phyloP scores from a whole-genome alignment of 371 early-diverging fungal species.

The Mucor irregularis region DNA sequence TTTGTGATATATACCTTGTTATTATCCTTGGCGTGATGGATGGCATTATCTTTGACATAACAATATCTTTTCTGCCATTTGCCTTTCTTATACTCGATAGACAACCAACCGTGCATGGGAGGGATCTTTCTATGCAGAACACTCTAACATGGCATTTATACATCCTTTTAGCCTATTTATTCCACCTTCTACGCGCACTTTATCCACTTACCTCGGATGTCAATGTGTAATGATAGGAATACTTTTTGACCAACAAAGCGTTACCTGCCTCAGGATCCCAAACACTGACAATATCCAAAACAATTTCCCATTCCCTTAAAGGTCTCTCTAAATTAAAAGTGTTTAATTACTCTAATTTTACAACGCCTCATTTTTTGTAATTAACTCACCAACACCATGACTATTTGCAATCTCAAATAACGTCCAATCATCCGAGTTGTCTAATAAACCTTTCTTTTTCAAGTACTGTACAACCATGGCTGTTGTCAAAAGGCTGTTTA shows the following conservation, averaged over 20 bases:
- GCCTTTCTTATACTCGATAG: constrained; percentile 69
- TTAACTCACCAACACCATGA: constrained; percentile 61
- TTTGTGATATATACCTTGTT: constrained; percentile 49
- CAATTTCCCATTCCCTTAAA: constrained; percentile 86
- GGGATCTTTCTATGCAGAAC: constrained; percentile 39
- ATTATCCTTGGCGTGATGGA: constrained; percentile 71
- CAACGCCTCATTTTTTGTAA: too few relatives aligned
- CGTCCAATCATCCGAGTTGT: constrained; percentile 74
- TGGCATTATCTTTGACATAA: constrained; percentile 60
- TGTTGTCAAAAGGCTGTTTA: constrained; percentile 74
- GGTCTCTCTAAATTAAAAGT: constrained; percentile 70
- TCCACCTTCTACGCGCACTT: too few relatives aligned
- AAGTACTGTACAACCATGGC: constrained; percentile 73
- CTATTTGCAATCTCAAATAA: constrained; percentile 88
- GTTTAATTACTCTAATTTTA: neutral
- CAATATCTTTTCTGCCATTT: constrained; percentile 80
- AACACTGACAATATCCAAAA: constrained; percentile 72
- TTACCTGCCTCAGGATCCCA: constrained; percentile 80
- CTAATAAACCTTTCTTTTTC: constrained; percentile 58
- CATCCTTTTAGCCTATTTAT: constrained; percentile 13
- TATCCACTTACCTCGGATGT: constrained; percentile 52
- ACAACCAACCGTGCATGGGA: constrained; percentile 66
- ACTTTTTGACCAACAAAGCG: constrained; percentile 76
- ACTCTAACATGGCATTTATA: constrained; percentile 27
- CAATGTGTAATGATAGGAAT: constrained; percentile 52